Evolutionary conservation across 2,329 filamentous ascomycete species (phyloP), one percentile per base, ranked within the genome.

Genomic region (Fusarium compactum): DNA sequence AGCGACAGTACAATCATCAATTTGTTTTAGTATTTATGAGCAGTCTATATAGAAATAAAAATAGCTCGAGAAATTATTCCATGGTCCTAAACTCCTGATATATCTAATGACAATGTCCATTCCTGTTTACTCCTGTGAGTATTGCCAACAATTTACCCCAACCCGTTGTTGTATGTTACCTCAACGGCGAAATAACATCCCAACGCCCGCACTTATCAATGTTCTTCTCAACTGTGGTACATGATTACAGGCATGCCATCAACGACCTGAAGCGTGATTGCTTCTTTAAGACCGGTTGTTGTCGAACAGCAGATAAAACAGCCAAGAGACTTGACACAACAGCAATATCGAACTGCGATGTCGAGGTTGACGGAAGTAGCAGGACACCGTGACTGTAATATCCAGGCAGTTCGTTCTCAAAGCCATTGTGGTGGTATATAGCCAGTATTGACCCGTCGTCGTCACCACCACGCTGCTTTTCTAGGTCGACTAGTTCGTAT

Each of bases 371-470:
- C 0, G 44, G 60, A 5, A 69, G 34, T 3, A 69, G 40, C 6
- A 69, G 2, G 12, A 55, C 11, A 0, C 65, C 65, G 9, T 61
- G 45, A 3, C 30, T 66, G 1, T 55, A 55, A 3, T 41, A 18
- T 4, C 12, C 3, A 8, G 55, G 53, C 0, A 69, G 9, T 15
- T 53, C 53, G 4, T 25, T 54, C 8, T 69, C 65, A 6, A 66
- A 69, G 5, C 65, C 65, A 0, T 41, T 41, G 1, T 66, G 65
- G 2, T 69, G 53, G 3, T 69, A 69, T 0, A 69, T 34, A 16
- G 65, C 65, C 20, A 38, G 3, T 12, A 45, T 30, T 11, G 50
- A 43, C 6, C 4, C 16, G 3, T 30, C n/a, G 1, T 3, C 32
- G 1, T n/a, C 18, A 1, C 8, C 11, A 3, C 2, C 6, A 1